These are phyloP conservation scores for Russula dissimulans DNA, from an alignment of 768 basidiomycete genomes.

Conservation along the genomic window DNA sequence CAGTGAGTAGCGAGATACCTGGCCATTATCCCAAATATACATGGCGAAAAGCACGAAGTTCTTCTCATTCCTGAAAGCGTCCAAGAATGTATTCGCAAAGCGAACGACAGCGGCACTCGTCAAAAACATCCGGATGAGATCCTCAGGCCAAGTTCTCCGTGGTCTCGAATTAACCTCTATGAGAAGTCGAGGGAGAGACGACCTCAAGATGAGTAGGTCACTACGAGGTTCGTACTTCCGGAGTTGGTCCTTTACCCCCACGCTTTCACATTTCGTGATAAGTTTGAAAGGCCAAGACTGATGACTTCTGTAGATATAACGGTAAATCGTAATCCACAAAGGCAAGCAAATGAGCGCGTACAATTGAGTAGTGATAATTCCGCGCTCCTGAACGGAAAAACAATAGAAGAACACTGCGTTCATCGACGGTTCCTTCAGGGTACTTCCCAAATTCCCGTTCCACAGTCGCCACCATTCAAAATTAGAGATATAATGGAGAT, in stretches of 20 bases:
- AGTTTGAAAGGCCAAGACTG: too few species aligned
- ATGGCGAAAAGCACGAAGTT: not conserved
- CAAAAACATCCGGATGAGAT: not conserved
- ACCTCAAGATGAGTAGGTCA: too few species aligned
- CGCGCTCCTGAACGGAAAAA: not conserved
- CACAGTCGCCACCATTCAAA: not conserved
- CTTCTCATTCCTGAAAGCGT: not conserved
- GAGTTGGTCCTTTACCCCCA: too few species aligned
- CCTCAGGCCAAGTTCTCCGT: too few species aligned
- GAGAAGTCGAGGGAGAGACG: too few species aligned
- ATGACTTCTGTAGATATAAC: not conserved
- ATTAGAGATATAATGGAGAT: not conserved
- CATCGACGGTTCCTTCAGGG: not conserved
- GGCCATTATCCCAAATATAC: not conserved
- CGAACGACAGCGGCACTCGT: not conserved
- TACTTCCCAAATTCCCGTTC: not conserved
- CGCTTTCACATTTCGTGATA: too few species aligned
- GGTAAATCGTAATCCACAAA: not conserved
- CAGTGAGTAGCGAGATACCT: not conserved
- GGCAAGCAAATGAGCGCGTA: not conserved
- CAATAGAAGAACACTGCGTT: not conserved
- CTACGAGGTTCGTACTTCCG: too few species aligned
- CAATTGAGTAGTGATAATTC: not conserved
- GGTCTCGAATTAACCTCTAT: too few species aligned
- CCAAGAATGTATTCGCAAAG: not conserved